These are phyloP conservation scores for Piromyces sp. DNA, from an alignment of 192 early-diverging fungal species.

Conservation along the genomic window DNA sequence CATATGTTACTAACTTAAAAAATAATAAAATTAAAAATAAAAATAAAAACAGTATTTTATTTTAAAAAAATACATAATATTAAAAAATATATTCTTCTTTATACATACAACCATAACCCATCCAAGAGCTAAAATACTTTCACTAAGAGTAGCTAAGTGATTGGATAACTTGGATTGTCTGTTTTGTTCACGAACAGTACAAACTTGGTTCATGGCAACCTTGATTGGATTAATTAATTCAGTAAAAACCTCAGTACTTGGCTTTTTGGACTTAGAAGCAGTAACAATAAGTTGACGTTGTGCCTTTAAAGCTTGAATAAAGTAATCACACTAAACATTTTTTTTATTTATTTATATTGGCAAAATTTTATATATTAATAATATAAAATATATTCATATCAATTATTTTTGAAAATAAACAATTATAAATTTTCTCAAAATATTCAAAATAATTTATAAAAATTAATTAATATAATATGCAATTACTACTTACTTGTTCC, in stretches of 20 bases:
- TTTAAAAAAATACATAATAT: too few species aligned
- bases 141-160: slow-evolving; percentile 69
- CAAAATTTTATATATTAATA: too few species aligned
- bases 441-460: too few species aligned
- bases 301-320: slow-evolving; percentile 42
- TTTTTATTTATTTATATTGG: too few species aligned
- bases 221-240: slow-evolving; percentile 53
- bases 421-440: too few species aligned
- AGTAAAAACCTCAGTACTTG: slow-evolving; percentile 37
- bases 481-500: slow-evolving; percentile 27
- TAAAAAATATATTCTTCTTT: not conserved
- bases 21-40: too few species aligned
- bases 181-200: slow-evolving; percentile 60
- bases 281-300: slow-evolving; percentile 60
- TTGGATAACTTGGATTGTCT: slow-evolving; percentile 53
- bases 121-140: slow-evolving; percentile 76
- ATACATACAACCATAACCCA: slow-evolving; percentile 68
- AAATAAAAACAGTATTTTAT: too few species aligned
- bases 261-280: slow-evolving; percentile 60
- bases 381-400: too few species aligned
- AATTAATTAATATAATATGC: too few species aligned
- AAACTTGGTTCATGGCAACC: slow-evolving; percentile 39
- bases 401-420: too few species aligned
- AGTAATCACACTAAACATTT: slow-evolving; percentile 29
- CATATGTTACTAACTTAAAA: too few species aligned